Conservation (phyloP, 768 basidiomycete genomes). For the Agaricus sinodeliciosus region DNA sequence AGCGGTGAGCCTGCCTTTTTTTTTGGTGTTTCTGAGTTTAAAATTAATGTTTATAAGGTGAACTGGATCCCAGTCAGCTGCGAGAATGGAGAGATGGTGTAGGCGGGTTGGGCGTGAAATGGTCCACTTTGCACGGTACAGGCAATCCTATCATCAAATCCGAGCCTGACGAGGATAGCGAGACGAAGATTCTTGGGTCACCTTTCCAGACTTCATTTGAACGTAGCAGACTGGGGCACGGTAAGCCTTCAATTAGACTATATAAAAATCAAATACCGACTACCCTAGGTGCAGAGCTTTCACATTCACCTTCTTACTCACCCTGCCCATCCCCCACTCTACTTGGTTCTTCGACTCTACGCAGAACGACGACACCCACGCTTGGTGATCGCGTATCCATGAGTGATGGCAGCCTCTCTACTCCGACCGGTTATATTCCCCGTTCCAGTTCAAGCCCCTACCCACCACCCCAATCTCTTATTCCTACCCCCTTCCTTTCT, state of each 20-base stretch:
- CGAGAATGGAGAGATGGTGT: background rate
- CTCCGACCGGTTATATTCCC: background rate
- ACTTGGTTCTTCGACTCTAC: background rate
- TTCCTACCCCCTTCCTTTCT: background rate
- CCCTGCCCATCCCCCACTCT: background rate
- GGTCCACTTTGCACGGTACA: background rate
- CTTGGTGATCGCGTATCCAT: background rate
- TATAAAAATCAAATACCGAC: background rate
- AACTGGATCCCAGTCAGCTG: background rate
- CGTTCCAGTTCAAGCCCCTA: background rate
- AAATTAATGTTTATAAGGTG: background rate
- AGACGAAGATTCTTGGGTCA: background rate
- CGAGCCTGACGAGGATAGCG: background rate
- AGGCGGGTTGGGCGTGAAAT: background rate
- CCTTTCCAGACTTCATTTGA: background rate
- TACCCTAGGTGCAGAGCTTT: background rate
- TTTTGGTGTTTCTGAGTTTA: background rate
- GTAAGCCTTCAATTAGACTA: background rate
- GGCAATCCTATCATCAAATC: background rate
- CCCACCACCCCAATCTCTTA: background rate
- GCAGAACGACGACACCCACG: background rate
- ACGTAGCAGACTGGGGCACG: background rate
- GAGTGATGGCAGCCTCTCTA: background rate
- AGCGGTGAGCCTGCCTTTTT: constrained; percentile 1
- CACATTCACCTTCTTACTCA: background rate